Base-by-base conservation (phyloP, 805 yeast species). In the Myxozyma neotropica region DNA sequence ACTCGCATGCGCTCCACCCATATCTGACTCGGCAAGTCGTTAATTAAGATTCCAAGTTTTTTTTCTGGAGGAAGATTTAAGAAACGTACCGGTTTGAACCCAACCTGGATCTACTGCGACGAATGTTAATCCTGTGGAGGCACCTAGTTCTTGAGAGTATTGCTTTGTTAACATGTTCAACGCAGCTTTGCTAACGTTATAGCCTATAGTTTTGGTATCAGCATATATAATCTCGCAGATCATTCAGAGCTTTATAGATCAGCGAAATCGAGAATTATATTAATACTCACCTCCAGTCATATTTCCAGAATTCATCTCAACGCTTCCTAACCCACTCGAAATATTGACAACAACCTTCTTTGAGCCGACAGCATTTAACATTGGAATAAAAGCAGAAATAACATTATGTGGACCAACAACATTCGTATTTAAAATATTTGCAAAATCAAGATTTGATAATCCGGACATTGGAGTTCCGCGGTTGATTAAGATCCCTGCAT, bases 141-240 rank as follows among this genome's bases (percentile, higher is more conserved):
- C 4, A 10, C 45, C 51, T 15, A 29, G 42, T 24, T 44, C 57
- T 31, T 44, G 42, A 10, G 51, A 33, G 15, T 53, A 53, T 36
- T 53, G 57, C 36, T 53, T 53, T 17, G 57, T 53, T 10, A 53
- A 51, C 57, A 53, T 53, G 38, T 53, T 53, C 21, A 53, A 26
- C 26, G 57, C 57, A 13, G 57, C 57, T 40, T 53, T 53, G 44
- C 51, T 53, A 21, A 44, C 51, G 17, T 53, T 45, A 19, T 53
- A 53, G 17, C 57, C 57, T n/a, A n/a, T n/a, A n/a, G n/a, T n/a
- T n/a, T n/a, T n/a, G n/a, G n/a, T 45, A n/a, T 23, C n/a, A 43
- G 27, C 19, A 43, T 2, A 19, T n/a, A 43, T 31, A 31, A 8
- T 31, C 4, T 35, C 3, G 12, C n/a, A 35, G 5, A 35, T n/a